Base-by-base conservation (phyloP, 352 stramenopile genomes). In the Pythium volutum region DNA sequence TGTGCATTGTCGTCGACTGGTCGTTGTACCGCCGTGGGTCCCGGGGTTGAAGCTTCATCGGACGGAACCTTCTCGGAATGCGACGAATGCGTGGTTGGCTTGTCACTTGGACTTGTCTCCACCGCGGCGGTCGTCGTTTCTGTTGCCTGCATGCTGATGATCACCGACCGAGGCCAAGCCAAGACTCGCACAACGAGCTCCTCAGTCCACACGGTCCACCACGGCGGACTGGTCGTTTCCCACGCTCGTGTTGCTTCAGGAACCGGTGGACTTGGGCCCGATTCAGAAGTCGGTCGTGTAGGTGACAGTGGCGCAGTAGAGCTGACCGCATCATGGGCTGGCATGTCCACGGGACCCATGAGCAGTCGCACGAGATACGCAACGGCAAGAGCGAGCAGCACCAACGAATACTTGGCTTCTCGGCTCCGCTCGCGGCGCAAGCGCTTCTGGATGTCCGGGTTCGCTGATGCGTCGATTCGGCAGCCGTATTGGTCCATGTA, bases 401-500 rank as follows among this genome's bases (percentile, higher is more conserved):
- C 67, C 15, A 74, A 51, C 9, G 52, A 71, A 34, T 75, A 79
- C 27, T 55, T 48, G 45, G 33, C 38, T 51, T 74, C 57, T 14
- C 60, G 58, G 27, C 29, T 52, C 38, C 69, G 63, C 34, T 79
- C 46, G 26, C 47, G 56, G 2, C 49, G 58, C 18, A 74, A 29
- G 26, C 50, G 60, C 38, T 58, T 66, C 38, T 64, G 71, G 5
- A 57, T 67, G 26, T 87, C 73, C 0, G 67, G 70, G 15, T 71
- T 58, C 16, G 66, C 45, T 25, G 48, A 50, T 2, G 73, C 79
- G 55, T 82, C 70, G 51, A 87, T 82, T 2, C 34, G 51, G 42
- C 67, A 81, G 16, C 76, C 74, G 25, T 77, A 81, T 26, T 42
- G 45, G 15, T 73, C 65, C 26, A 70, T 61, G 63, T 68, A 79